A percentile compares a stretch with the other conserved stretches of the same genome.
phyloP scores from a whole-genome alignment of 768 basidiomycete genomes.

The Lentinula boryana region DNA sequence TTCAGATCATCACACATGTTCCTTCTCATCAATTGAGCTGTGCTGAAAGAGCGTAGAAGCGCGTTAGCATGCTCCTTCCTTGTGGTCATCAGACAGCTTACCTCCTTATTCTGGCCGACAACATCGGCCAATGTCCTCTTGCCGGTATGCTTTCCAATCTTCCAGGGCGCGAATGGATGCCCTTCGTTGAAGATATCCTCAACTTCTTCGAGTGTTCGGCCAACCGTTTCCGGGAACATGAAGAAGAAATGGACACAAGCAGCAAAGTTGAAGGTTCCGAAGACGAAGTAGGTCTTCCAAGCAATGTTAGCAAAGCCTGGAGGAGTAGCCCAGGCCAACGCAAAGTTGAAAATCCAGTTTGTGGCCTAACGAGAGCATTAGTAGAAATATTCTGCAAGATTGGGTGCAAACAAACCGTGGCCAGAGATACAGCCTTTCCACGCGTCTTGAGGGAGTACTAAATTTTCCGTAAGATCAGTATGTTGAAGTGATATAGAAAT shows the following conservation, averaged over 20 bases:
- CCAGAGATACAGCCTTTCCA: conserved; percentile 48
- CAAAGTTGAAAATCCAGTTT: conserved; percentile 70
- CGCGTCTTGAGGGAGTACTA: conserved; percentile 58
- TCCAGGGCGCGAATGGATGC: conserved; percentile 68
- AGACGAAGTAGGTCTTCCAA: conserved; percentile 74
- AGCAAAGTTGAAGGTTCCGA: conserved; percentile 71
- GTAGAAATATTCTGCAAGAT: not conserved
- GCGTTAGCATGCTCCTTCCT: not conserved
- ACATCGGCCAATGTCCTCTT: conserved; percentile 55
- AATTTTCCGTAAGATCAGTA: not conserved
- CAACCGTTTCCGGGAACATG: conserved; percentile 77
- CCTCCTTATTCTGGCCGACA: conserved; percentile 11
- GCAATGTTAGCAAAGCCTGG: conserved; percentile 62
- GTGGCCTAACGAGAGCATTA: conserved; percentile 14
- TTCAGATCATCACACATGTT: not conserved
- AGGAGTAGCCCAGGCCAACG: conserved; percentile 71
- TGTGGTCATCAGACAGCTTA: not conserved
- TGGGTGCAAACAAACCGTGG: conserved; percentile 34
- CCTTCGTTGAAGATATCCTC: conserved; percentile 73
- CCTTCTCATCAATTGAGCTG: conserved; percentile 3
- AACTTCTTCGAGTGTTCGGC: conserved; percentile 70
- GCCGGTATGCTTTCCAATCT: conserved; percentile 53
- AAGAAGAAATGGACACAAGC: conserved; percentile 68
- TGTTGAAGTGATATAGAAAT: not conserved
- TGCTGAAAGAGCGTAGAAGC: not conserved